These are phyloP conservation scores for Xylariales sp. DNA, from an alignment of 2,329 filamentous ascomycete species.

Conservation along the genomic window DNA sequence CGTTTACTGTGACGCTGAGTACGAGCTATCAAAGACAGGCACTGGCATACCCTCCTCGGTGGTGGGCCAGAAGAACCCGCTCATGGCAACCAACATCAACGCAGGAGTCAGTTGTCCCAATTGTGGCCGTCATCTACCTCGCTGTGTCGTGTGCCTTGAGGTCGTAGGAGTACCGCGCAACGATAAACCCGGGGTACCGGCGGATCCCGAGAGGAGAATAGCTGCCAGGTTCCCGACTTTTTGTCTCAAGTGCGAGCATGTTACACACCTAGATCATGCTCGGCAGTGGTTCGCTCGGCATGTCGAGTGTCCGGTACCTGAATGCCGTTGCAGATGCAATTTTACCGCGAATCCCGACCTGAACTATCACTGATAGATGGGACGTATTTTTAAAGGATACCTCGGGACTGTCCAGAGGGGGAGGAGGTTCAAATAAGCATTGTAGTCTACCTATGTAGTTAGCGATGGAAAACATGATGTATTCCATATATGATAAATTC, in stretches of 20 bases:
- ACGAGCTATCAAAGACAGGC: conserved; percentile 37
- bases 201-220: conserved; percentile 40
- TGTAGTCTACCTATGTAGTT: no score
- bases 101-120: conserved; percentile 62
- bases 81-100: conserved; percentile 52
- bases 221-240: conserved; percentile 63
- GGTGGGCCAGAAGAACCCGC: conserved; percentile 40
- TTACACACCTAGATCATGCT: conserved; percentile 63
- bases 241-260: conserved; percentile 64
- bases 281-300: conserved; percentile 63
- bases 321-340: conserved; percentile 63
- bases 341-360: conserved; percentile 57
- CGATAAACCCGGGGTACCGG: conserved; percentile 48
- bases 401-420: no score
- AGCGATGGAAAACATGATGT: no score
- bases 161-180: conserved; percentile 61
- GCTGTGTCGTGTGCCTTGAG: conserved; percentile 65
- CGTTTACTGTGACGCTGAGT: conserved; percentile 67
- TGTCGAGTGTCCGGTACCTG: conserved; percentile 63
- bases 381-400: no score
- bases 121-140: conserved; percentile 62
- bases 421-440: no score
- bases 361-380: conserved; percentile 41
- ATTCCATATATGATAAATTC: no score
- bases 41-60: conserved; percentile 6